Conservation (phyloP, 192 early-diverging fungal genomes). For the Umbelopsis ramanniana region DNA sequence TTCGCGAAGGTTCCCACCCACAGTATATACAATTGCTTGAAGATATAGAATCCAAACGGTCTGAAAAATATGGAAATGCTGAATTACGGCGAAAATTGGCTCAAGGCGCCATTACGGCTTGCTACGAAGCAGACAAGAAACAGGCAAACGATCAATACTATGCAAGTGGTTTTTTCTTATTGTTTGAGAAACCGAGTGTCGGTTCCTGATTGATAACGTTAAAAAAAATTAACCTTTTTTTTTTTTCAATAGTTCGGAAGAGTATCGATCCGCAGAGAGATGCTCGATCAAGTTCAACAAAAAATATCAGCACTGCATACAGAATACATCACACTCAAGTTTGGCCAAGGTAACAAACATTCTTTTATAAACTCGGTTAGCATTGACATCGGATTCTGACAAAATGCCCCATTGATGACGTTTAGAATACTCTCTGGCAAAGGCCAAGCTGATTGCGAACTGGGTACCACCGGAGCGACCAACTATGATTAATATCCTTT, state of each 20-base stretch:
- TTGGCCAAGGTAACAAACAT: conserved; percentile 29
- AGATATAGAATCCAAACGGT: conserved; percentile 36
- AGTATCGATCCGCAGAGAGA: conserved; percentile 32
- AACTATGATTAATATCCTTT: conserved; percentile 48
- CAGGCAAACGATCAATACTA: conserved; percentile 37
- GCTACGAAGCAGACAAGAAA: conserved; percentile 30
- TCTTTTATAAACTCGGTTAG: not conserved
- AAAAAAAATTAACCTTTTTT: not conserved
- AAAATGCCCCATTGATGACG: conserved; percentile 23
- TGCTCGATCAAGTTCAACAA: conserved; percentile 40
- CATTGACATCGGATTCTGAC: not conserved
- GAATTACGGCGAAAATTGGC: conserved; percentile 29
- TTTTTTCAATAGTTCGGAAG: conserved; percentile 34
- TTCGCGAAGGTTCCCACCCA: conserved; percentile 32
- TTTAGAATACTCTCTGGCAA: conserved; percentile 1
- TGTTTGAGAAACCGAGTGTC: not conserved
- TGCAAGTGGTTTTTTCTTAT: conserved; percentile 21
- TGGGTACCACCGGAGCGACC: conserved; percentile 43
- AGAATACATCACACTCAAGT: conserved; percentile 35
- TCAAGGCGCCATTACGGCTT: conserved; percentile 26
- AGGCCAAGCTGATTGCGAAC: conserved; percentile 3
- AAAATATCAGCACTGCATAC: conserved; percentile 39
- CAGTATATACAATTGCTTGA: conserved; percentile 35
- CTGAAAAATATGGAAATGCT: conserved; percentile 26
- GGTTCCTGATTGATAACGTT: not conserved